These are phyloP conservation scores for Didymellaceae sp. DNA, from an alignment of 2,329 filamentous ascomycete species.

Conservation along the genomic window DNA sequence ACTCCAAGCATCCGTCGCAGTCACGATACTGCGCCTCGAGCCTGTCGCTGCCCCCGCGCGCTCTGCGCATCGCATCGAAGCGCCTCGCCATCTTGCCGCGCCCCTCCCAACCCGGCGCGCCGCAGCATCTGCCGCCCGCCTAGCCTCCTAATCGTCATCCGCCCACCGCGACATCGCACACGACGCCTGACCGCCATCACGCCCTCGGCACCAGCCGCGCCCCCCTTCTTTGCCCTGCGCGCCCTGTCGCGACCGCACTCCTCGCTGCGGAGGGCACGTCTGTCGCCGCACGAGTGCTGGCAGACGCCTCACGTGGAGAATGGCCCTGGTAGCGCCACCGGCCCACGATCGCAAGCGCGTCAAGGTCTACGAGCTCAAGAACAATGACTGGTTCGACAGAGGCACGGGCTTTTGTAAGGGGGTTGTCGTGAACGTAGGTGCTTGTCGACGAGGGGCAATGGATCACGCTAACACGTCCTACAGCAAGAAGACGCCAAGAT, in stretches of 20 bases:
- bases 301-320: constrained; percentile 38
- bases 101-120: constrained; percentile 1
- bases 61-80: constrained; percentile 11
- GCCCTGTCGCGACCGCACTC: constrained; percentile 35
- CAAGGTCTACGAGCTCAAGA: constrained; percentile 97
- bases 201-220: constrained; percentile 9
- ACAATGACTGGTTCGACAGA: constrained; percentile 99
- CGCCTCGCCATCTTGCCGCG: constrained; percentile 5
- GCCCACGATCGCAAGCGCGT: constrained; percentile 70
- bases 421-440: constrained; percentile 72
- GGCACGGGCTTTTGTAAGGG: constrained; percentile 95
- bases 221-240: constrained; percentile 23
- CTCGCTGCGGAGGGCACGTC: constrained; percentile 45
- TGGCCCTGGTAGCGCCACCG: constrained; percentile 52
- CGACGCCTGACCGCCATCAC: constrained; percentile 19
- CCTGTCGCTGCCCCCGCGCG: constrained; percentile 14
- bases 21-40: constrained; percentile 13
- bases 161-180: constrained; percentile 28
- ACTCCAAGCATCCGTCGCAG: constrained; percentile 8
- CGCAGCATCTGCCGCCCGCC: constrained; percentile 22
- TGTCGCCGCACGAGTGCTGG: constrained; percentile 43
- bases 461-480: constrained; percentile 55
- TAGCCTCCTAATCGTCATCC: constrained; percentile 29
- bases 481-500: constrained; percentile 83
- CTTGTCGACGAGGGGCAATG: constrained; percentile 6